Evolutionary conservation across 176 grass and related monocot genomes (phyloP).

Genomic region (Alopecurus myosuroides): DNA sequence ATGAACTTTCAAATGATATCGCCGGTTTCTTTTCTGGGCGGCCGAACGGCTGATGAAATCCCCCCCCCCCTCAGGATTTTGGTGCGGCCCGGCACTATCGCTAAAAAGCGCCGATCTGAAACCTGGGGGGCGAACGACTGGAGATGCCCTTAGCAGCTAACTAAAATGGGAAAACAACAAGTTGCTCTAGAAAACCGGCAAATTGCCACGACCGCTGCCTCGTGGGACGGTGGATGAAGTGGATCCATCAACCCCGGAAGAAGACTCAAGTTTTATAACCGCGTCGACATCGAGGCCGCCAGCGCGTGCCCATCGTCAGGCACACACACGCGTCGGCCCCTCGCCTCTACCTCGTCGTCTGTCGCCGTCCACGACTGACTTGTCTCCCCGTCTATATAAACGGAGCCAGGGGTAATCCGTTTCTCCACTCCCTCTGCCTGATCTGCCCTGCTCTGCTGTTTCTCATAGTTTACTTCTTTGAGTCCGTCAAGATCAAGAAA

Average conservation of each 20-base stretch:
- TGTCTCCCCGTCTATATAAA: neutral
- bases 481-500: no score
- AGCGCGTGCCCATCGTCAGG: neutral
- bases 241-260: neutral
- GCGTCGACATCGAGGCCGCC: neutral
- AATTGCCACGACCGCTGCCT: neutral
- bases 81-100: no score
- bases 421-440: neutral
- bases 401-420: neutral
- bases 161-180: neutral
- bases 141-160: no score
- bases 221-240: neutral
- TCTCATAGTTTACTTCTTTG: neutral
- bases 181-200: neutral
- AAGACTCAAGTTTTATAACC: neutral
- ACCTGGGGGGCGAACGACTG: no score
- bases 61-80: no score
- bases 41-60: no score
- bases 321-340: neutral
- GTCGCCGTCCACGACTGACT: neutral
- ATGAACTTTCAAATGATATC: no score
- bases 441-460: neutral
- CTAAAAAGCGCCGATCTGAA: no score
- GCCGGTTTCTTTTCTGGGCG: no score
- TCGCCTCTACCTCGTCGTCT: no score